phyloP scores from a whole-genome alignment of 805 yeast species.

The Candida gorgasii region DNA sequence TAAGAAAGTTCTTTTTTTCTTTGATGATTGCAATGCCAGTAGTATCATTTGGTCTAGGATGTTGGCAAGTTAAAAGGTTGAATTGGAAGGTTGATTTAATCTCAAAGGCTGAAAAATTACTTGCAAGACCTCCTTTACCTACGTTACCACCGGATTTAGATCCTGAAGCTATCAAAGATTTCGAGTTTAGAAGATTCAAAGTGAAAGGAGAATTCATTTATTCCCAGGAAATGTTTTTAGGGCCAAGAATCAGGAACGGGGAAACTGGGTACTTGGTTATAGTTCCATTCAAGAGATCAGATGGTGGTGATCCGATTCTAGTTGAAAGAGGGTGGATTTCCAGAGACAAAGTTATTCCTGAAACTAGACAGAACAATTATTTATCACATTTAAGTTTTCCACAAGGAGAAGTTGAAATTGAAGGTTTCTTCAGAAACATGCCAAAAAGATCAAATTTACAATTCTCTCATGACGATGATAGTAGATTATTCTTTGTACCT shows the following conservation, averaged over 20 bases:
- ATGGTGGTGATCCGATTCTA: constrained; percentile 74
- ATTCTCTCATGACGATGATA: constrained; percentile 65
- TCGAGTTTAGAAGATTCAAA: constrained; percentile 81
- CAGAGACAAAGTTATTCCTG: constrained; percentile 63
- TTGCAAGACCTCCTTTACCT: constrained; percentile 70
- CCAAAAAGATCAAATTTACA: constrained; percentile 63
- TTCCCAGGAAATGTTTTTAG: constrained; percentile 84
- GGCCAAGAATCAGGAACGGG: constrained; percentile 75
- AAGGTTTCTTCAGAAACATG: constrained; percentile 72
- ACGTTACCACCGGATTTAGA: constrained; percentile 63
- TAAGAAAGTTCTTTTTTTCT: constrained; percentile 44
- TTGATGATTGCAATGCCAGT: constrained; percentile 76
- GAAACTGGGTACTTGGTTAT: constrained; percentile 75
- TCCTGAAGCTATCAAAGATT: constrained; percentile 65
- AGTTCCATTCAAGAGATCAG: constrained; percentile 76
- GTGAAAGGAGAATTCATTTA: constrained; percentile 80
- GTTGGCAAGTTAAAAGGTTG: constrained; percentile 88
- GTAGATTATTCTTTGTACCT: constrained; percentile 73
- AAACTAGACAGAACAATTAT: constrained; percentile 44
- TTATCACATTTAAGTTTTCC: constrained; percentile 75
- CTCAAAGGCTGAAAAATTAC: constrained; percentile 77
- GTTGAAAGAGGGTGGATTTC: constrained; percentile 92
- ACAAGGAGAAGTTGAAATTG: constrained; percentile 66
- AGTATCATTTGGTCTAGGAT: constrained; percentile 79
- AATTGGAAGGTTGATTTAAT: constrained; percentile 87